phyloP scores from a whole-genome alignment of 352 stramenopile genomes.

The Globisporangium paddicum region DNA sequence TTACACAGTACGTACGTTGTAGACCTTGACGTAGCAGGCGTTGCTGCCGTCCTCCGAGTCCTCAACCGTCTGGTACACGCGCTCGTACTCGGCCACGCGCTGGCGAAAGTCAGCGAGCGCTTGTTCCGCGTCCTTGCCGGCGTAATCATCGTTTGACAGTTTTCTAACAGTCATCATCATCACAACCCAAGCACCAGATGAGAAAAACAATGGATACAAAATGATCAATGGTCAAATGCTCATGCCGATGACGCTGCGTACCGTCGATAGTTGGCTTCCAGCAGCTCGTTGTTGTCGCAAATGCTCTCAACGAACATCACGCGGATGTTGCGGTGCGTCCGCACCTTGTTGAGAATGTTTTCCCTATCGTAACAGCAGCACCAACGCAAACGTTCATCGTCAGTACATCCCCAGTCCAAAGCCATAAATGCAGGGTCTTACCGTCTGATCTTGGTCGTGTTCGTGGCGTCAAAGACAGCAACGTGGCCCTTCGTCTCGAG shows the following conservation, averaged over 20 bases:
- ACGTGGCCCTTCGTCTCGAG: conserved; percentile 88
- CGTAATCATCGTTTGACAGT: conserved; percentile 89
- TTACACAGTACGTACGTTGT: conserved; percentile 59
- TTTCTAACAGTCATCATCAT: conserved; percentile 32
- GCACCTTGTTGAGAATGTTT: conserved; percentile 61
- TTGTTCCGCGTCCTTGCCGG: conserved; percentile 70
- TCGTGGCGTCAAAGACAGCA: conserved; percentile 95
- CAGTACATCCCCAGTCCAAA: neutral
- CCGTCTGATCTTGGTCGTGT: conserved; percentile 87
- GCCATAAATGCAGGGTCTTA: conserved; percentile 7
- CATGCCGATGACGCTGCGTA: conserved; percentile 9
- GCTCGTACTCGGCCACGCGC: conserved; percentile 91
- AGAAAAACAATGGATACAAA: conserved; percentile 13
- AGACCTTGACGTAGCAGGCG: conserved; percentile 91
- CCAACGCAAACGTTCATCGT: neutral
- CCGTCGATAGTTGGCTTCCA: conserved; percentile 90
- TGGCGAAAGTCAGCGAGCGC: conserved; percentile 87
- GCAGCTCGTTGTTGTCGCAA: conserved; percentile 90
- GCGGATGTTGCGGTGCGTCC: conserved; percentile 59
- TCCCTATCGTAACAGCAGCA: conserved; percentile 20
- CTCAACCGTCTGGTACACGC: conserved; percentile 91
- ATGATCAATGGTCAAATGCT: neutral
- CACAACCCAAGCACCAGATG: conserved; percentile 10
- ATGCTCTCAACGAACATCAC: conserved; percentile 96
- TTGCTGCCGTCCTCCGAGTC: conserved; percentile 74